Base-by-base conservation (phyloP, 768 basidiomycete genomes). In the Ephemerocybe angulata region DNA sequence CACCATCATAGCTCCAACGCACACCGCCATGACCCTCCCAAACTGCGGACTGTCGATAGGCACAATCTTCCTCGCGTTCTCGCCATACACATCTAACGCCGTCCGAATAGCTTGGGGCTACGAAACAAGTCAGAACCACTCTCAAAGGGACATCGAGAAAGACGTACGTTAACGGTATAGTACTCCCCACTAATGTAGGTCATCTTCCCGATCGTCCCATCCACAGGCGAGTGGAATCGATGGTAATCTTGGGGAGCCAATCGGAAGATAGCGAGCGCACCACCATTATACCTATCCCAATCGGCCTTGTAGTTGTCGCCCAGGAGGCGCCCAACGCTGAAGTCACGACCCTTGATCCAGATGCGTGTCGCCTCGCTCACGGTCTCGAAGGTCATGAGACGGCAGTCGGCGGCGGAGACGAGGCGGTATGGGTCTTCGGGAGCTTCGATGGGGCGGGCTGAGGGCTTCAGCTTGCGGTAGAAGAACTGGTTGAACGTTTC, bases 321-420 rank as follows among this genome's bases (percentile, higher is more conserved):
- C 0, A 98, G 79, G 30, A 99, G 76, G 1, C 86, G 80, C 4
- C 72, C 78, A 3, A 98, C 78, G 1, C 85, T 87, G 66, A 99
- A 98, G 62, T 97, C 94, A 40, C 93, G 85, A 3, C 96, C 96
- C 65, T 98, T 98, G 72, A 98, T 96, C 96, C 96, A 99, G 0
- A 99, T 73, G 22, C 79, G 76, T 2, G 93, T 97, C 1, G 96
- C 96, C 53, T 92, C 90, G 46, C 71, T 74, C 7, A 97, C 86
- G 0, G 84, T 87, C 68, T 90, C 86, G 69, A 98, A 99, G 1
- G 87, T 84, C 87, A 98, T 94, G 57, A 97, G 79, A n/a, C 96
- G 87, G 65, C 91, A 98, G 73, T 99, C 96, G 1, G 95, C 97
- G n/a, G 84, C 85, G 54, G 87, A 88, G 54, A 98, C 90, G 12